Evolutionary conservation across 2,329 filamentous ascomycete genomes (phyloP).

Genomic region (Cordyceps javanica): DNA sequence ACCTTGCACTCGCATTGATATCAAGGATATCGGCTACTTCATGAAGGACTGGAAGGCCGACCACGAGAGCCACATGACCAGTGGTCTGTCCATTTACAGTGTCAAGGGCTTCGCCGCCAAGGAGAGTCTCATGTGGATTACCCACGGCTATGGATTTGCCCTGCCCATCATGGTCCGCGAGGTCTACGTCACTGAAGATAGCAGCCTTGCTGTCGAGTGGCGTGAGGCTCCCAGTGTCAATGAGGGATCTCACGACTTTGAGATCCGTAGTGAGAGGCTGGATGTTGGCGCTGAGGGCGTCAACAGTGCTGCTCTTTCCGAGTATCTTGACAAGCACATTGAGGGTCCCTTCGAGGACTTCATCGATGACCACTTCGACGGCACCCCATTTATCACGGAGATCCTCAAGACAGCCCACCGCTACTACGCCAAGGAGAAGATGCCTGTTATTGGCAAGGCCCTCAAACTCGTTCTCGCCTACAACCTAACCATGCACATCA

Average conservation of each 20-base stretch:
- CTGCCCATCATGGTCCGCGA: constrained; percentile 90
- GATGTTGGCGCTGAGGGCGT: constrained; percentile 87
- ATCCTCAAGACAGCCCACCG: constrained; percentile 94
- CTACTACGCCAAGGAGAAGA: constrained; percentile 83
- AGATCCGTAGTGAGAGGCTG: constrained; percentile 80
- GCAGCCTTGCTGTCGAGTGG: constrained; percentile 92
- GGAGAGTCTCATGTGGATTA: constrained; percentile 78
- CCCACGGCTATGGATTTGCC: constrained; percentile 90
- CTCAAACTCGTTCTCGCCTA: constrained; percentile 93
- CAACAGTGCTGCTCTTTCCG: constrained; percentile 70
- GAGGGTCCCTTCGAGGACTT: constrained; percentile 89
- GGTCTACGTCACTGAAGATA: constrained; percentile 85
- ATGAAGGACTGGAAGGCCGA: constrained; percentile 99
- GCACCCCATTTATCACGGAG: constrained; percentile 89
- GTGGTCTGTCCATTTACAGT: constrained; percentile 86
- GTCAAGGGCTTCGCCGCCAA: constrained; percentile 76
- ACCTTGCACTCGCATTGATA: constrained; percentile 94
- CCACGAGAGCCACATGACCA: constrained; percentile 82
- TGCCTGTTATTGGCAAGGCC: constrained; percentile 87
- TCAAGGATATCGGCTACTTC: constrained; percentile 97
- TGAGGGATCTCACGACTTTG: constrained; percentile 72
- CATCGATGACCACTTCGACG: constrained; percentile 93
- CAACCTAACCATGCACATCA: constrained; percentile 91
- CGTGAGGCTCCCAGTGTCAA: constrained; percentile 67
- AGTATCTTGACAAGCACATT: constrained; percentile 93